A percentile compares a stretch with the other conserved stretches of the same genome.
Evolutionary conservation across 192 early-diverging fungal genomes (phyloP).

Genomic region (Podila verticillata): DNA sequence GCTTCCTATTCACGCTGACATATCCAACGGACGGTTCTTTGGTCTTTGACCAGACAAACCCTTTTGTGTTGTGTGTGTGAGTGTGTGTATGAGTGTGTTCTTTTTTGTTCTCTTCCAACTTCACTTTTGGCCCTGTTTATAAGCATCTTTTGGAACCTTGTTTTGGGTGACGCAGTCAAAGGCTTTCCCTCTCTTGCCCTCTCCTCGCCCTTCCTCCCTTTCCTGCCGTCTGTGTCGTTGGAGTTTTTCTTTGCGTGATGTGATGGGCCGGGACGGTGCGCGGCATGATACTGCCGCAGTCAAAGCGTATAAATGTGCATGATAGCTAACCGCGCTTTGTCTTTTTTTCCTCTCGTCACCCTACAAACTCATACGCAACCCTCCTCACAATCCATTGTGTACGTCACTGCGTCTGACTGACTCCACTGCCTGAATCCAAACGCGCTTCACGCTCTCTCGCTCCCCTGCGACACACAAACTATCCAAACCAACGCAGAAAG

Average conservation of each 20-base stretch:
- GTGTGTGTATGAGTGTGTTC: too few relatives aligned
- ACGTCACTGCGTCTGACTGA: not conserved
- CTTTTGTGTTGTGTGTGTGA: too few relatives aligned
- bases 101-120: too few relatives aligned
- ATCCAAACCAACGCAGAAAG: conserved; percentile 8
- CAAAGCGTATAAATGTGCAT: not conserved
- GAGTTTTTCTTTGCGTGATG: not conserved
- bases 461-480: too few relatives aligned
- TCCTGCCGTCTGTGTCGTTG: not conserved
- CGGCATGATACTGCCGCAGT: not conserved
- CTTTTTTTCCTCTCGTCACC: not conserved
- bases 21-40: too few relatives aligned
- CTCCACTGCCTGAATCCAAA: not conserved
- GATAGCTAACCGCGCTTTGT: not conserved
- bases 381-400: not conserved
- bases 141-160: not conserved
- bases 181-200: not conserved
- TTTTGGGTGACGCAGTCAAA: conserved; percentile 2
- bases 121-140: not conserved
- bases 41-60: too few relatives aligned
- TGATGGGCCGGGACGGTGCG: not conserved
- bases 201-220: not conserved
- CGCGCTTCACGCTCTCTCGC: too few relatives aligned
- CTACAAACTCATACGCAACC: not conserved
- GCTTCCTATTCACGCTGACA: too few relatives aligned